Evolutionary conservation across 2,329 filamentous ascomycete genomes (phyloP).

Genomic region (Fulvia fulva): DNA sequence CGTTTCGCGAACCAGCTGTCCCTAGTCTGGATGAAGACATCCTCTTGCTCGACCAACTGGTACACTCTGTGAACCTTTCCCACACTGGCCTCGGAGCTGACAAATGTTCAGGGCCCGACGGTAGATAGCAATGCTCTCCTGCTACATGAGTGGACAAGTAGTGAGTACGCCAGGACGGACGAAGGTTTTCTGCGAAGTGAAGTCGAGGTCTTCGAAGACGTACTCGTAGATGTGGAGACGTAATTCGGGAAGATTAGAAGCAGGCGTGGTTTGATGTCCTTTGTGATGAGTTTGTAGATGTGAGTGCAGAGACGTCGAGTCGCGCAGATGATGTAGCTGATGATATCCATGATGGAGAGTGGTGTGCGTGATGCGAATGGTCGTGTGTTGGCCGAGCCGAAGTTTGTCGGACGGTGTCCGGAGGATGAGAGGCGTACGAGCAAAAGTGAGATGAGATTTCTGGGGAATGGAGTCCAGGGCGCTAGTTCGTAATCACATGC

Average conservation of each 20-base stretch:
- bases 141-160: background rate
- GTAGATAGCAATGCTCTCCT: background rate
- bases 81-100: background rate
- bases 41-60: background rate
- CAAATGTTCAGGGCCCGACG: background rate
- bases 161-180: background rate
- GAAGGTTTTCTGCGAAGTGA: background rate
- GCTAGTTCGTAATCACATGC: too few species aligned
- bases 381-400: too few species aligned
- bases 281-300: background rate
- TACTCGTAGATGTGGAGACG: constrained; percentile 14
- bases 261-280: constrained; percentile 6
- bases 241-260: constrained; percentile 14
- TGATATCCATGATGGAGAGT: too few species aligned
- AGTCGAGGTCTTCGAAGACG: constrained; percentile 1
- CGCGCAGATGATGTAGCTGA: too few species aligned
- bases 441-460: too few species aligned
- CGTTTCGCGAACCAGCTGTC: background rate
- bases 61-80: background rate
- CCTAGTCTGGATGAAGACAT: background rate
- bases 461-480: too few species aligned
- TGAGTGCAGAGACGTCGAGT: too few species aligned
- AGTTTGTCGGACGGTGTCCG: too few species aligned
- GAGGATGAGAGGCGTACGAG: too few species aligned
- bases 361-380: too few species aligned